Evolutionary conservation across 2,329 filamentous ascomycete genomes (phyloP), one percentile per base, ranked within the genome.

Genomic region (Didymella glomerata): DNA sequence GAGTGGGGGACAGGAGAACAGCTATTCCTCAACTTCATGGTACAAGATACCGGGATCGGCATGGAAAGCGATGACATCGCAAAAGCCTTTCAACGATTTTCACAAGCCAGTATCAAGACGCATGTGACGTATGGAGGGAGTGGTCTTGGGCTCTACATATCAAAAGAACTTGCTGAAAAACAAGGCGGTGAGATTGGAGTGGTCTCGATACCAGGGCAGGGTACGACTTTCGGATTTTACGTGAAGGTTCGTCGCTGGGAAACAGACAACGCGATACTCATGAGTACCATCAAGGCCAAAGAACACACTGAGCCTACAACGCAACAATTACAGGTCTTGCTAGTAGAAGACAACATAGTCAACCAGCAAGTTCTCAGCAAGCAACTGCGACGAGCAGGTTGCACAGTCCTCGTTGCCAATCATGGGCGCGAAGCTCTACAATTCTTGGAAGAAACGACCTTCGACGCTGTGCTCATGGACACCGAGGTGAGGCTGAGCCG

Each of bases 401-500:
- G 69, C 28, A 27, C 62, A 2, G 68, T 75, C 4, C 63, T 66
- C 4, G 68, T 75, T 3, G 75, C 75, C 5, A 75, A 75, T 41
- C 72, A 77, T 49, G 76, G 76, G 10, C 65, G 73, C 16, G 75
- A 77, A 63, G 76, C 76, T 2, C 61, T 78, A 2, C 56, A 74
- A 0, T 57, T 62, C 16, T 62, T 76, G n/a, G 70, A 75, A 25
- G 59, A 63, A 25, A 60, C 62, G 36, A 61, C 47, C 0, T 73
- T 75, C 36, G 72, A 75, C 46, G 67, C 71, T 16, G 69, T 78
- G 1, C 66, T 78, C 24, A 77, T 82, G 79, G 84, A 86, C 62
- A 80, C 85, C 3, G 82, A 78, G 36, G 52, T 54, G 27, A 24
- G 45, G 13, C 14, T 22, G 27, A 7, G 9, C 4, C 32, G 2